These are phyloP conservation scores for Theobroma grandiflorum DNA, from an alignment of 441 rosid species.

Conservation along the genomic window DNA sequence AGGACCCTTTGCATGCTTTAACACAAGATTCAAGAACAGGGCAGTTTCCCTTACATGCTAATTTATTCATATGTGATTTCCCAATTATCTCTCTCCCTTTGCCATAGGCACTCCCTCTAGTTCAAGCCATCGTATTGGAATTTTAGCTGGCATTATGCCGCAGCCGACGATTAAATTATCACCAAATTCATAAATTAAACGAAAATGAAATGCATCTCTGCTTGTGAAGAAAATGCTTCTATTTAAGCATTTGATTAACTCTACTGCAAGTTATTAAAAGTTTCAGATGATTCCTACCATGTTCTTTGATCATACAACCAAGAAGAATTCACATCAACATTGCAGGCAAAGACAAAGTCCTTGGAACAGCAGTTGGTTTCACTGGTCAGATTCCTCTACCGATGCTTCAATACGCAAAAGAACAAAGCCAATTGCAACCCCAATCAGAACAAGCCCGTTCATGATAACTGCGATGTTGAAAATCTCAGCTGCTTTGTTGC, in stretches of 20 bases:
- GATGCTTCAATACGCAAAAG: slow-evolving; percentile 72
- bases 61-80: too few species aligned
- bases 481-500: slow-evolving; percentile 63
- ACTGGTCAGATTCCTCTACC: slow-evolving; percentile 62
- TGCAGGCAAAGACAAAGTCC: neutral
- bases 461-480: slow-evolving; percentile 73
- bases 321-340: neutral
- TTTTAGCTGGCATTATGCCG: too few species aligned
- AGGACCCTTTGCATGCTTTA: neutral
- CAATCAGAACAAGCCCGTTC: slow-evolving; percentile 69
- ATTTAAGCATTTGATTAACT: neutral
- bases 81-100: too few species aligned
- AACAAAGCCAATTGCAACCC: slow-evolving; percentile 80
- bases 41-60: too few species aligned
- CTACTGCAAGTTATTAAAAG: neutral
- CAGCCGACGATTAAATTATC: too few species aligned
- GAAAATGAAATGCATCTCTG: neutral
- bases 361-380: neutral
- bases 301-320: slow-evolving; percentile 11
- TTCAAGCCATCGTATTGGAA: too few species aligned
- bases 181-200: too few species aligned
- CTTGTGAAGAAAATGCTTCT: neutral
- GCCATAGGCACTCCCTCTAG: too few species aligned
- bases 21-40: too few species aligned
- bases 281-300: neutral